Evolutionary conservation across 352 stramenopile species (phyloP).

Genomic region (Globisporangium lucens): DNA sequence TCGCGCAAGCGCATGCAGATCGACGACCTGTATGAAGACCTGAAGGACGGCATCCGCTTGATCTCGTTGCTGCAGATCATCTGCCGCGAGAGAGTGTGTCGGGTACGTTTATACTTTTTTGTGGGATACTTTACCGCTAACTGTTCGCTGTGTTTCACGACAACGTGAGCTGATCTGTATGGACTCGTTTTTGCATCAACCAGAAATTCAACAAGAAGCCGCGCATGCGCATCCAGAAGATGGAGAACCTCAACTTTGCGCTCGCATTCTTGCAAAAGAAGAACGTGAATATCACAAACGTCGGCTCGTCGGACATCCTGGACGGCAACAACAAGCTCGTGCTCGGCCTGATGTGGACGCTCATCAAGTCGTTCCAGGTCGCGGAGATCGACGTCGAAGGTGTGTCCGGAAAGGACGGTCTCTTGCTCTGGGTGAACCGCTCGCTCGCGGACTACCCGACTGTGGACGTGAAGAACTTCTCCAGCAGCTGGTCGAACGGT

Average conservation of each 20-base stretch:
- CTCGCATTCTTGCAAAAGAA: conserved; percentile 89
- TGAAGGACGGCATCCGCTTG: conserved; percentile 84
- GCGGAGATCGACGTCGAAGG: conserved; percentile 85
- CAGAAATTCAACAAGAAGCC: conserved; percentile 92
- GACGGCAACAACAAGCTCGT: conserved; percentile 91
- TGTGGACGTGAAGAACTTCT: conserved; percentile 89
- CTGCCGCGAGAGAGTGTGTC: conserved; percentile 82
- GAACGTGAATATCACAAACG: conserved; percentile 89
- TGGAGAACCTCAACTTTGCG: conserved; percentile 91
- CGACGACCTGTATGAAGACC: conserved; percentile 87
- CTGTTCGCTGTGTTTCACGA: neutral
- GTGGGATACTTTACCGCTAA: neutral
- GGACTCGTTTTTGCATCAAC: neutral
- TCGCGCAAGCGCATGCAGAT: conserved; percentile 87
- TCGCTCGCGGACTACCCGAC: conserved; percentile 82
- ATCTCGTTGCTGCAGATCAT: conserved; percentile 89
- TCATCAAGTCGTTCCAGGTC: conserved; percentile 90
- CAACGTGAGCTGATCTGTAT: neutral
- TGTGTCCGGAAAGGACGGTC: conserved; percentile 88
- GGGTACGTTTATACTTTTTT: conserved; percentile 38
- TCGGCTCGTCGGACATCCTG: conserved; percentile 90
- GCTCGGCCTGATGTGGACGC: conserved; percentile 90
- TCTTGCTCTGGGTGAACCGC: conserved; percentile 89
- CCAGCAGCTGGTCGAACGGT: conserved; percentile 80
- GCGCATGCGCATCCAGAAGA: conserved; percentile 92